Evolutionary conservation across 2,329 filamentous ascomycete species (phyloP).

Genomic region (Didymella exigua): DNA sequence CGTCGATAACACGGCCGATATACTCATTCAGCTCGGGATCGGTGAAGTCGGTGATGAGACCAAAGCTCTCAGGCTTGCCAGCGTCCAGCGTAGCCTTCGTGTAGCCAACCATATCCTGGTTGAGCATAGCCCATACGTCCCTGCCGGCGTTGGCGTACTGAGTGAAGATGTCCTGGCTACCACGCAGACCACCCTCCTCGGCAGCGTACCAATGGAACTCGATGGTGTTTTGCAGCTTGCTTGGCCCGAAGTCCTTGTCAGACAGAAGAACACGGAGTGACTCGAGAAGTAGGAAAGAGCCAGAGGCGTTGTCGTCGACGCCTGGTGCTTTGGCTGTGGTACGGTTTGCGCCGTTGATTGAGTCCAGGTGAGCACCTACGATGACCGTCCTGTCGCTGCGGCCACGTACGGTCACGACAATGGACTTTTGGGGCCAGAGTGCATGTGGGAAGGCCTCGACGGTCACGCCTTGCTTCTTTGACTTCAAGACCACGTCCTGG

Average conservation of each 20-base stretch:
- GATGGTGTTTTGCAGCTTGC: constrained; percentile 77
- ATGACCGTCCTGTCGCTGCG: constrained; percentile 80
- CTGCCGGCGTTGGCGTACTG: constrained; percentile 73
- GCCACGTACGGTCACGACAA: constrained; percentile 89
- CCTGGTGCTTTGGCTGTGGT: constrained; percentile 76
- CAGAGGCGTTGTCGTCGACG: constrained; percentile 89
- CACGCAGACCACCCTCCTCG: constrained; percentile 83
- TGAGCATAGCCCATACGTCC: constrained; percentile 91
- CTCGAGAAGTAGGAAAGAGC: constrained; percentile 91
- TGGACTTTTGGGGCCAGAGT: constrained; percentile 79
- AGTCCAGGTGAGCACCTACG: constrained; percentile 90
- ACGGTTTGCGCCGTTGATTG: constrained; percentile 81
- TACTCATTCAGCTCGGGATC: constrained; percentile 51
- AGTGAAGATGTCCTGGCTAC: constrained; percentile 85
- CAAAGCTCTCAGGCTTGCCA: constrained; percentile 71
- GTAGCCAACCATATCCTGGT: constrained; percentile 92
- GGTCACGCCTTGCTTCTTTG: constrained; percentile 71
- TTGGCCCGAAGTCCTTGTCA: constrained; percentile 68
- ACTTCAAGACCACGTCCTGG: constrained; percentile 69
- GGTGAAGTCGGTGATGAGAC: constrained; percentile 90
- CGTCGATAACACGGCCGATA: not conserved
- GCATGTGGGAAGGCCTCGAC: constrained; percentile 49
- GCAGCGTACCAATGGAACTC: constrained; percentile 97
- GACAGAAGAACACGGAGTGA: constrained; percentile 79
- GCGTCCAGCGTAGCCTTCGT: constrained; percentile 69